These are phyloP conservation scores for Microcera coccophila DNA, from an alignment of 2,329 filamentous ascomycete genomes.

Conservation along the genomic window DNA sequence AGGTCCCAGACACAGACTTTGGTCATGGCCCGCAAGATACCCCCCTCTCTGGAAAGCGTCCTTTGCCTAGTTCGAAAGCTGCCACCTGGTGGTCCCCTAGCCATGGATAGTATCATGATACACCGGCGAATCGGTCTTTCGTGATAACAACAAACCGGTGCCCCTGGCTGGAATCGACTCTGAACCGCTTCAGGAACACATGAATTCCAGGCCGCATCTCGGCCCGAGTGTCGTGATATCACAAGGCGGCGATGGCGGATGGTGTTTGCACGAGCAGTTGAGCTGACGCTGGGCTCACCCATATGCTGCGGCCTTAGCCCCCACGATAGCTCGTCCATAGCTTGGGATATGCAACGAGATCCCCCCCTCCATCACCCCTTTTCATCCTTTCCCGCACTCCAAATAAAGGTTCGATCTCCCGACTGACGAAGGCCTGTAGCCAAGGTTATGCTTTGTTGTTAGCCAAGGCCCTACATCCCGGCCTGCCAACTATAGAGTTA, in stretches of 20 bases:
- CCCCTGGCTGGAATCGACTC: neutral
- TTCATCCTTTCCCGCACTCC: constrained; percentile 3
- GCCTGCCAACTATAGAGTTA: no score
- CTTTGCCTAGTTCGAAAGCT: neutral
- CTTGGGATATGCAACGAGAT: constrained; percentile 15
- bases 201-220: constrained; percentile 16
- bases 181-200: constrained; percentile 8
- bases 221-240: constrained; percentile 12
- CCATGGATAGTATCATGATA: neutral
- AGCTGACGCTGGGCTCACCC: constrained; percentile 12
- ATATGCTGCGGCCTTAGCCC: constrained; percentile 13
- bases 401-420: constrained; percentile 7
- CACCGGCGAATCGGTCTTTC: no score
- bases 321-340: constrained; percentile 5
- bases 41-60: neutral
- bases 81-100: neutral
- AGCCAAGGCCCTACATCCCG: no score
- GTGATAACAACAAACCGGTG: neutral
- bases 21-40: neutral
- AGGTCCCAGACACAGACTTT: neutral
- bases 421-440: no score
- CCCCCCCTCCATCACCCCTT: neutral
- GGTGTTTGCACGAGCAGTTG: constrained; percentile 3
- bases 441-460: no score
- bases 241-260: constrained; percentile 9